Conservation (phyloP, 2,329 filamentous ascomycete genomes). For the Scedosporium apiospermum region DNA sequence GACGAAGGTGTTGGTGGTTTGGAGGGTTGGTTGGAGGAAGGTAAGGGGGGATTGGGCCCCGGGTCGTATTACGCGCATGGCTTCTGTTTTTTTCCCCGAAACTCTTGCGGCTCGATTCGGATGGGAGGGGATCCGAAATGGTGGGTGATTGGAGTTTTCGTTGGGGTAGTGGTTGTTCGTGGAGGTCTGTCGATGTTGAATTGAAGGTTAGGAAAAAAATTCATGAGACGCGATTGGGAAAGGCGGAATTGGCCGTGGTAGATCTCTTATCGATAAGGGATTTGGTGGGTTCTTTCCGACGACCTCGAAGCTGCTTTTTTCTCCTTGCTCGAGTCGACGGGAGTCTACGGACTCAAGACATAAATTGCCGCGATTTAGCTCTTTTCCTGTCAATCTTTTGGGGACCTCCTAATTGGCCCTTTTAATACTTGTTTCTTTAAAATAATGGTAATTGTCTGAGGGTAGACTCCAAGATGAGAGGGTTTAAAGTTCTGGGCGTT, state of each 20-base stretch:
- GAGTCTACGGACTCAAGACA: no score
- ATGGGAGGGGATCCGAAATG: neutral
- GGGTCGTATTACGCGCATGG: constrained; percentile 9
- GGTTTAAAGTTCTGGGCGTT: neutral
- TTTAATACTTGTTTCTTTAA: neutral
- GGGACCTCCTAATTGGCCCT: neutral
- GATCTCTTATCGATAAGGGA: constrained; percentile 4
- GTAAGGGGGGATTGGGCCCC: constrained; percentile 7
- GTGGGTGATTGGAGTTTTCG: neutral
- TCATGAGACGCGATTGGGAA: neutral
- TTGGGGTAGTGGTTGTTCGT: neutral
- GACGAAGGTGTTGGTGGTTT: constrained; percentile 16
- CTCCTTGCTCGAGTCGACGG: neutral
- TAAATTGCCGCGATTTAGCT: no score
- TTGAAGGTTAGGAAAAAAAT: neutral
- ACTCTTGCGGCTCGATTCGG: no score
- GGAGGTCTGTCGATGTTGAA: neutral
- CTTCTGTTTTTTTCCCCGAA: neutral
- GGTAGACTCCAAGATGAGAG: neutral
- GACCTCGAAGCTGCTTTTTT: neutral
- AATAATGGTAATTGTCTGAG: neutral
- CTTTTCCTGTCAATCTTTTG: neutral
- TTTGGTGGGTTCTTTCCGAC: neutral
- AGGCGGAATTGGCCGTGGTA: neutral
- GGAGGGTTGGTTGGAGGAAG: constrained; percentile 16